Base-by-base conservation (phyloP, 768 basidiomycete species). In the Wakefieldia striispora region DNA sequence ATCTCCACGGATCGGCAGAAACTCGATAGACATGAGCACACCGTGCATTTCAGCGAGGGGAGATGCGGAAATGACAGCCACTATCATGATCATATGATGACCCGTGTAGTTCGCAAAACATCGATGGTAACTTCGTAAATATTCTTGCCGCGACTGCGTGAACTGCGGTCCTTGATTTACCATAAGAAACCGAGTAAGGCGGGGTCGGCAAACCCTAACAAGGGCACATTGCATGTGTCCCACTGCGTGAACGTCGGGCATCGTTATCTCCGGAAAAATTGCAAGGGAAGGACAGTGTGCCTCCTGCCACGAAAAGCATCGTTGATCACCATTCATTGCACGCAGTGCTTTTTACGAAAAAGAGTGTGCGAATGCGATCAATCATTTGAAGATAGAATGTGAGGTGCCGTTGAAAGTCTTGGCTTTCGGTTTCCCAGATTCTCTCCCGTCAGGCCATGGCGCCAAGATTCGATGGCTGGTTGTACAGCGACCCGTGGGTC, bases 171-270 rank as follows among this genome's bases (percentile, higher is more conserved):
- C 16, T 21, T 23, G 43, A n/a, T 19, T 39, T 51, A 24, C 54
- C 41, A 52, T 34, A 10, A 11, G 6, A 7, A n/a, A 40, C 35
- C 19, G 27, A 17, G 16, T 35, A 35, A 26, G 27, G 29, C 43
- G 34, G 16, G 1, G 4, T 37, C 9, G 10, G 11, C 31, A 27
- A 20, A 16, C 13, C 47, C 36, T 29, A 41, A 38, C 51, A 21
- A 45, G 20, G 49, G 46, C 20, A 51, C 45, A 61, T 53, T 58
- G 36, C 17, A 10, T 6, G 8, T 7, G 27, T 14, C 37, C 8
- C 43, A 49, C 55, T 60, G 51, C 52, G 61, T 12, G 53, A 48
- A 13, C 8, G 31, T 43, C 61, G 57, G 33, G 61, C 2, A 6
- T 35, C 5, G 36, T 37, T 19, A 62, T 55, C 39, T 49, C 49